phyloP scores from a whole-genome alignment of 305 asterid species.

The Fraxinus albicans region DNA sequence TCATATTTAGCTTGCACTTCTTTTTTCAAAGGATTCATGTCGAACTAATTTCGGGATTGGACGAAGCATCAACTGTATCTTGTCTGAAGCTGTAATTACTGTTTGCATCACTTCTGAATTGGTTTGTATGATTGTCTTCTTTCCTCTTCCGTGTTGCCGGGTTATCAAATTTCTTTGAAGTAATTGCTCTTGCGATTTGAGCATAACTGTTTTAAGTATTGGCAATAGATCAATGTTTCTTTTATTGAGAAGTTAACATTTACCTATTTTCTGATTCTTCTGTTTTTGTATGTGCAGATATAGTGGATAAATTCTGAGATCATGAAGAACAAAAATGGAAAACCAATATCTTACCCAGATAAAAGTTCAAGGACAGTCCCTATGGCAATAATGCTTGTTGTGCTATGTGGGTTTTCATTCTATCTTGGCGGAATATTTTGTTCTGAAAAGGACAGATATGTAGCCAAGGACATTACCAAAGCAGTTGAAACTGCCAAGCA shows the following conservation, averaged over 20 bases:
- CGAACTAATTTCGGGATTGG: background rate
- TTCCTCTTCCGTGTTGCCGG: background rate
- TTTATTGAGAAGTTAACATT: slow-evolving; percentile 13
- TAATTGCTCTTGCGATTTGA: background rate
- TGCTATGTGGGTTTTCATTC: slow-evolving; percentile 61
- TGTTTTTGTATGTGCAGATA: slow-evolving; percentile 28
- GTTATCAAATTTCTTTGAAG: background rate
- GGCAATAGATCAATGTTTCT: background rate
- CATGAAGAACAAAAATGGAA: slow-evolving; percentile 75
- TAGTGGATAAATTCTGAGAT: slow-evolving; percentile 35
- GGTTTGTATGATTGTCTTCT: slow-evolving; percentile 8
- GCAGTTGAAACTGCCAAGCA: slow-evolving; percentile 31
- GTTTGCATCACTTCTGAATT: slow-evolving; percentile 15
- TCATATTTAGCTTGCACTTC: slow-evolving; percentile 17
- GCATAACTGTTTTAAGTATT: background rate
- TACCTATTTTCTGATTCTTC: background rate
- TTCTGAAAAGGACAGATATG: slow-evolving; percentile 38
- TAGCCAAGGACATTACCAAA: slow-evolving; percentile 31
- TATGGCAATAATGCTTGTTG: slow-evolving; percentile 36
- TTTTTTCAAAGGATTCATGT: background rate
- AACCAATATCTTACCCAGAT: slow-evolving; percentile 36
- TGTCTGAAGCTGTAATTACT: slow-evolving; percentile 11
- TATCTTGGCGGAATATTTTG: slow-evolving; percentile 56
- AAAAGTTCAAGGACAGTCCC: slow-evolving; percentile 34
- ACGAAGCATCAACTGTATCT: background rate